phyloP scores from a whole-genome alignment of 805 yeast genomes.

The Limtongia smithiae region DNA sequence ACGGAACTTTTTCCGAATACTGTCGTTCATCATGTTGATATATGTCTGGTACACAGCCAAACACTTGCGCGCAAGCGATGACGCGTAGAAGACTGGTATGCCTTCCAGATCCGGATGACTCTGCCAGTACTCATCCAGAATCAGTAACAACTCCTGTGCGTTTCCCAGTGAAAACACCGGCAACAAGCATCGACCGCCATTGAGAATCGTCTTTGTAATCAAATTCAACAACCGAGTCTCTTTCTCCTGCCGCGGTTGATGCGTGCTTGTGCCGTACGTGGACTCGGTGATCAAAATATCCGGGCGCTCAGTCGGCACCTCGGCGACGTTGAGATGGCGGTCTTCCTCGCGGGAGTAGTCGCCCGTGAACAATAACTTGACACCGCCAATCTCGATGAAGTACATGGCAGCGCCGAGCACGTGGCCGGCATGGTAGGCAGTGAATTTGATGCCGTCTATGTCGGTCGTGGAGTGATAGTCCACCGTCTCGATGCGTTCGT shows the following conservation, averaged over 20 bases:
- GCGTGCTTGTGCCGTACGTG: conserved; percentile 97
- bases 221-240: conserved; percentile 76
- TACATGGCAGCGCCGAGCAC: conserved; percentile 99
- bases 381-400: conserved; percentile 88
- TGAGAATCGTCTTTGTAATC: conserved; percentile 75
- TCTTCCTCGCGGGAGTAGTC: conserved; percentile 96
- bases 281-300: conserved; percentile 91
- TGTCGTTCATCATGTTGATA: conserved; percentile 95
- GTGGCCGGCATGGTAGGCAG: conserved; percentile 99
- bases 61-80: conserved; percentile 89
- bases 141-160: conserved; percentile 88
- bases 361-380: conserved; percentile 87
- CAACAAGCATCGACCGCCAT: conserved; percentile 86
- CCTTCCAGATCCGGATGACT: conserved; percentile 75
- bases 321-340: conserved; percentile 92
- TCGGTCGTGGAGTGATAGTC: conserved; percentile 96
- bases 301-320: conserved; percentile 81
- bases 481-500: conserved; percentile 86
- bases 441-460: conserved; percentile 88
- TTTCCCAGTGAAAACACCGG: conserved; percentile 97
- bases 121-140: conserved; percentile 93
- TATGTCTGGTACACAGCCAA: conserved; percentile 97
- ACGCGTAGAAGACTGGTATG: conserved; percentile 84
- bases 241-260: conserved; percentile 82
- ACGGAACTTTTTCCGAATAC: conserved; percentile 67